Evolutionary conservation across 2,329 filamentous ascomycete species (phyloP).

Genomic region (Cyphellophora attinorum): DNA sequence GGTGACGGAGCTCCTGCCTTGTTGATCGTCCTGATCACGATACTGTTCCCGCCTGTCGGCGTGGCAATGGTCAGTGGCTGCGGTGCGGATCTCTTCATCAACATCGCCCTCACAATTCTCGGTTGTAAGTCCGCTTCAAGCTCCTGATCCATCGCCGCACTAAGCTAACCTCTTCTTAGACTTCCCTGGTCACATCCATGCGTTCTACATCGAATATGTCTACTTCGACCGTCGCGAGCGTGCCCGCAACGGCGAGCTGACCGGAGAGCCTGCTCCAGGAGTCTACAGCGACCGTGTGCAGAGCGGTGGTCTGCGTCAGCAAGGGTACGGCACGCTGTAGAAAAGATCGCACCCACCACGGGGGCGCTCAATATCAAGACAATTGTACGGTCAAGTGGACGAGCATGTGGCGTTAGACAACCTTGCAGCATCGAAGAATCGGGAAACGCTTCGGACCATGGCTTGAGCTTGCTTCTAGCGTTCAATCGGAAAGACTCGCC

Average conservation of each 20-base stretch:
- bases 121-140: conserved; percentile 32
- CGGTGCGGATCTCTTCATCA: conserved; percentile 78
- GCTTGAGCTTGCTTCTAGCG: too few species aligned
- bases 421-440: too few species aligned
- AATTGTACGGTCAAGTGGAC: too few species aligned
- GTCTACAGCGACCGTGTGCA: conserved; percentile 18
- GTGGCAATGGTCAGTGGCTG: conserved; percentile 91
- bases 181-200: conserved; percentile 41
- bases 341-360: too few species aligned
- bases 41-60: conserved; percentile 66
- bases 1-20: conserved; percentile 18
- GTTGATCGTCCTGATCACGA: conserved; percentile 19
- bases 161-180: too few species aligned
- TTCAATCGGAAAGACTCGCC: too few species aligned
- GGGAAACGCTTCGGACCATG: too few species aligned
- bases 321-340: conserved; percentile 17
- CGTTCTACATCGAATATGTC: conserved; percentile 20
- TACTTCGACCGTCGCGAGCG: conserved; percentile 19
- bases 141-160: too few species aligned
- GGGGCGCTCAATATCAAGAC: too few species aligned
- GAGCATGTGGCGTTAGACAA: too few species aligned
- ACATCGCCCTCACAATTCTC: conserved; percentile 75
- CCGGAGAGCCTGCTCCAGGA: conserved; percentile 11
- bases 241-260: conserved; percentile 15
- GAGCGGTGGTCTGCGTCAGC: conserved; percentile 10